Base-by-base conservation (phyloP, 495 filamentous ascomycete genomes). In the Penicillium psychrofluorescens region DNA sequence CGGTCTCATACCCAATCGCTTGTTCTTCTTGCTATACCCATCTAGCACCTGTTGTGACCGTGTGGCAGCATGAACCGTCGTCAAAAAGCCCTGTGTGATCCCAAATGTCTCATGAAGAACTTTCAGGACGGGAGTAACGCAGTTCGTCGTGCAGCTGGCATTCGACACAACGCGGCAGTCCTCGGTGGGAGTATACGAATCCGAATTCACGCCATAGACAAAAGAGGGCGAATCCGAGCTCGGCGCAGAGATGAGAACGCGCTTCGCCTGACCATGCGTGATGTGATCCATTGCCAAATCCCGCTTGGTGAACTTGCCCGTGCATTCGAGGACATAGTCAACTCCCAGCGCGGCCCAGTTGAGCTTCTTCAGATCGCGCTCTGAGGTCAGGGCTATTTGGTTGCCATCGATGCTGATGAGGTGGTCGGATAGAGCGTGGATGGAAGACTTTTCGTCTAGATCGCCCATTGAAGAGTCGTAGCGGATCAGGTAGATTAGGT, bases 21-120 rank as follows among this genome's bases (percentile, higher is more conserved):
- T 54, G 40, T 61, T 65, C 59, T 65, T 65, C 62, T 65, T 61
- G 46, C 62, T 65, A 34, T 65, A 65, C 7, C 62, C 62, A 47
- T 65, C 59, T 49, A 65, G 28, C n/a, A 65, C 62, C 44, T 62
- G 59, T 38, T 65, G 62, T 12, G 59, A 63, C n/a, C 54, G 51
- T 8, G 62, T 65, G 30, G 62, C 62, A 32, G 62, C 62, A 43
- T 65, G 62, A 7, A 65, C 46, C 10, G 62, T 65, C 9, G 62
- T 65, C 45, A 65, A 33, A 38, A 65, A 61, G 1, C 62, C 62
- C 37, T 65, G 62, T 15, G 43, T 40, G 28, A 65, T 48, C 10
- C 62, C 59, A 32, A 65, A 65, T 10, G 55, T 41, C 35, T 52
- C 41, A 22, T 63, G 47, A 27, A 65, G 50, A 28, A 65, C 62